Evolutionary conservation across 768 basidiomycete genomes (phyloP).

Genomic region (Suillus tomentosus): DNA sequence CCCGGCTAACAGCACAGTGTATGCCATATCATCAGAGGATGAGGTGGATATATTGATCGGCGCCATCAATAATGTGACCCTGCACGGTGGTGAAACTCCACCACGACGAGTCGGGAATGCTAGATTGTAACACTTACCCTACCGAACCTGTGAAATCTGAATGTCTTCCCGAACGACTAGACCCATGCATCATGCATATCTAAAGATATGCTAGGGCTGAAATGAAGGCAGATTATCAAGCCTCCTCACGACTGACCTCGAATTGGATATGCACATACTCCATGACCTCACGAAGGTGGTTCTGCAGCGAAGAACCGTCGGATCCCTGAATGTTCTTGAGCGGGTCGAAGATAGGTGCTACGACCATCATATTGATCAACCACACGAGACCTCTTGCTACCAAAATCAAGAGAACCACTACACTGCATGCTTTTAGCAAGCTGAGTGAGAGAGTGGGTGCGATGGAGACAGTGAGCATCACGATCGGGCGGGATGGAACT

Average conservation of each 20-base stretch:
- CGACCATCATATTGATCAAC: conserved; percentile 44
- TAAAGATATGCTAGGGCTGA: conserved; percentile 46
- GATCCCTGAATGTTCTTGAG: conserved; percentile 51
- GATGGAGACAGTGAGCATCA: conserved; percentile 2
- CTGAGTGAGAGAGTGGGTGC: conserved; percentile 5
- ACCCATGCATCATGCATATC: conserved; percentile 46
- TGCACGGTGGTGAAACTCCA: not conserved
- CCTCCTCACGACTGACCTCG: not conserved
- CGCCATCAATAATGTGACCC: conserved; percentile 14
- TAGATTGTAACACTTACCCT: no score
- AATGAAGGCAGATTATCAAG: conserved; percentile 1
- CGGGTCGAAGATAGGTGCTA: conserved; percentile 51
- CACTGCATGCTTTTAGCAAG: conserved; percentile 29
- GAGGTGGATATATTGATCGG: conserved; percentile 18
- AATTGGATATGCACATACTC: conserved; percentile 39
- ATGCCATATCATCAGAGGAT: conserved; percentile 10
- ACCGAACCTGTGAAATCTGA: conserved; percentile 57
- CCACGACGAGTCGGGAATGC: no score
- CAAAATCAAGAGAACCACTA: conserved; percentile 32
- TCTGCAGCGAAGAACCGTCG: conserved; percentile 41
- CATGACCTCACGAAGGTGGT: conserved; percentile 46
- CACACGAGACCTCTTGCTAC: conserved; percentile 40
- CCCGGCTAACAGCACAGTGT: not conserved
- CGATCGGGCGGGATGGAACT: conserved; percentile 27
- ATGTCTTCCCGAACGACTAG: conserved; percentile 49